These are phyloP conservation scores for Apodospora peruviana DNA, from an alignment of 495 filamentous ascomycete species.

Conservation along the genomic window DNA sequence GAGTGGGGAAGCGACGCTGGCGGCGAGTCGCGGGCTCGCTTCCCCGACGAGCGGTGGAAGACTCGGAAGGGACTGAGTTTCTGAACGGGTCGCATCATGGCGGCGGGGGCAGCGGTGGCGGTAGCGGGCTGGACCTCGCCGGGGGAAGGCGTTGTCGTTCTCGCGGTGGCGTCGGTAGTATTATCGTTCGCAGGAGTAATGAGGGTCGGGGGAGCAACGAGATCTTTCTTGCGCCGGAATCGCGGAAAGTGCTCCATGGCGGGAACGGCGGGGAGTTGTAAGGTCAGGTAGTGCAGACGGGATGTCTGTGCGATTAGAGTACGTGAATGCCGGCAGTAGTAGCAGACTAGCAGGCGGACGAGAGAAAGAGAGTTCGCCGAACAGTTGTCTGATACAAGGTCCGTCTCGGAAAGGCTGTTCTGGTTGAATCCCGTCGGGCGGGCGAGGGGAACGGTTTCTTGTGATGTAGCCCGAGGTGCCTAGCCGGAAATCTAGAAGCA, in stretches of 20 bases:
- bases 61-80: slow-evolving; percentile 27
- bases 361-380: no score
- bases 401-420: no score
- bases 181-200: slow-evolving; percentile 3
- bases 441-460: no score
- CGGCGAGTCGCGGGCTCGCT: slow-evolving; percentile 38
- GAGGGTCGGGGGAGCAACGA: slow-evolving; percentile 11
- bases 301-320: no score
- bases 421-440: no score
- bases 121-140: slow-evolving; percentile 11
- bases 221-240: slow-evolving; percentile 21
- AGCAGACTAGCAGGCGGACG: no score
- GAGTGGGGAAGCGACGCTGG: slow-evolving; percentile 24
- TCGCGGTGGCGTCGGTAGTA: neutral
- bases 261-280: no score
- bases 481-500: no score
- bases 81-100: slow-evolving; percentile 16
- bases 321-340: no score
- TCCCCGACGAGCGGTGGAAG: slow-evolving; percentile 28
- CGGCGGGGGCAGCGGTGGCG: slow-evolving; percentile 2
- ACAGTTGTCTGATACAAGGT: no score
- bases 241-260: slow-evolving; percentile 22
- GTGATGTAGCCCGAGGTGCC: no score
- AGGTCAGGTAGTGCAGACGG: no score
- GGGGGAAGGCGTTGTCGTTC: slow-evolving; percentile 18